phyloP scores from a whole-genome alignment of 1,139 yeast genomes.

The Suhomyces maxii region DNA sequence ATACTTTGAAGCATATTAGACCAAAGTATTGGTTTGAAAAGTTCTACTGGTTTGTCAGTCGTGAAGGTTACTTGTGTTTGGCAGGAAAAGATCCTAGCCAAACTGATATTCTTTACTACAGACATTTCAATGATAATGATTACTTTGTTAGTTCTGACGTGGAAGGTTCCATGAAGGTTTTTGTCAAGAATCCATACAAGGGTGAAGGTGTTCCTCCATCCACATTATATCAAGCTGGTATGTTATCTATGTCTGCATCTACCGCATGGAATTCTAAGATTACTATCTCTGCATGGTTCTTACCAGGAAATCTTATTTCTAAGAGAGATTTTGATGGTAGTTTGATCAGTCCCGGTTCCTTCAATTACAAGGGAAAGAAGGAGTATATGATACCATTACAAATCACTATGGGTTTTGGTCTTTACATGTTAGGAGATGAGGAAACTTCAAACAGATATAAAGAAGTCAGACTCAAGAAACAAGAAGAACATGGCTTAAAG shows the following conservation, averaged over 20 bases:
- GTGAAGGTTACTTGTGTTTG: constrained; percentile 83
- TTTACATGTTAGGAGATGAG: constrained; percentile 70
- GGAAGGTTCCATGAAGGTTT: constrained; percentile 72
- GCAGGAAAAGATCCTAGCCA: constrained; percentile 88
- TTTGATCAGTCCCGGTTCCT: constrained; percentile 62
- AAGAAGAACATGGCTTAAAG: constrained; percentile 49
- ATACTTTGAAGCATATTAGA: constrained; percentile 63
- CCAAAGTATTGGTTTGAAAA: constrained; percentile 90
- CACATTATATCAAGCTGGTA: constrained; percentile 87
- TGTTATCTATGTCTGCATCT: constrained; percentile 76
- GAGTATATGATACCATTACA: constrained; percentile 77
- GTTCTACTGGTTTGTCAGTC: constrained; percentile 86
- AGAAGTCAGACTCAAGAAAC: constrained; percentile 35
- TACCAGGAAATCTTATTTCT: constrained; percentile 62
- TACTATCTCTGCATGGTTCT: constrained; percentile 82
- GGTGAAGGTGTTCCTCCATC: constrained; percentile 73
- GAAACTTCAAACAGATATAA: constrained; percentile 46
- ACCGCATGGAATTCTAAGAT: constrained; percentile 89
- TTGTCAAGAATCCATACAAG: constrained; percentile 72
- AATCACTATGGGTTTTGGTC: constrained; percentile 85
- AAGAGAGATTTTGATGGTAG: constrained; percentile 68
- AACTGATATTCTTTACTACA: constrained; percentile 76
- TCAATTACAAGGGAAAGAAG: constrained; percentile 58
- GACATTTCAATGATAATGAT: constrained; percentile 75
- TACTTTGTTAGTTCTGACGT: constrained; percentile 72